These are phyloP conservation scores for Halenospora varia DNA, from an alignment of 495 filamentous ascomycete species.

Conservation along the genomic window DNA sequence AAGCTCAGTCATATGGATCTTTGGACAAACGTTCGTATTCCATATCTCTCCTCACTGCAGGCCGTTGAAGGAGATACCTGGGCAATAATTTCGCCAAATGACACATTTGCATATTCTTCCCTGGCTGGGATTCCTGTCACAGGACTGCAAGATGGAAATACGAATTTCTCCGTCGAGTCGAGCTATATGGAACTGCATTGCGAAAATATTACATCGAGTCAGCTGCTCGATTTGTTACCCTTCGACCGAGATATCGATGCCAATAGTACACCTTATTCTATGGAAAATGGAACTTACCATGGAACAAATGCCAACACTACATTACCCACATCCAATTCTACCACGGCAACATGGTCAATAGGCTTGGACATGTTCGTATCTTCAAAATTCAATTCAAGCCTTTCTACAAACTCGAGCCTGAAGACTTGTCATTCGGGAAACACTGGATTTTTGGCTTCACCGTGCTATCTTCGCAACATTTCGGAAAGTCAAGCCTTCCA, in stretches of 20 bases:
- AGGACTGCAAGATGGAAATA: neutral
- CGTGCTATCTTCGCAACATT: neutral
- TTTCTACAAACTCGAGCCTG: neutral
- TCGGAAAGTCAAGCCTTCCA: neutral
- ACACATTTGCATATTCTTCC: neutral
- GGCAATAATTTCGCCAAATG: neutral
- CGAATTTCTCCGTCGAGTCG: slow-evolving; percentile 2
- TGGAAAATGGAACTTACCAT: neutral
- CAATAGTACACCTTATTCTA: neutral
- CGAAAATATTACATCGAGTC: neutral
- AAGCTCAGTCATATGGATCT: neutral
- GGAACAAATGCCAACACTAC: neutral
- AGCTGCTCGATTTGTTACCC: neutral
- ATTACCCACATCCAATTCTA: neutral
- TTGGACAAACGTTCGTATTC: slow-evolving; percentile 11
- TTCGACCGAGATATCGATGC: neutral
- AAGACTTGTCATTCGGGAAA: neutral
- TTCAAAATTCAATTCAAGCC: neutral
- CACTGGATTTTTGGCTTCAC: neutral
- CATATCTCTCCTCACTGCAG: neutral
- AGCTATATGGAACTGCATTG: slow-evolving; percentile 6
- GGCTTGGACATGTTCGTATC: neutral
- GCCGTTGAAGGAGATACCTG: neutral
- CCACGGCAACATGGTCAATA: neutral
- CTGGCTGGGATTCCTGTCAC: slow-evolving; percentile 2